Base-by-base conservation (phyloP, 768 basidiomycete species). In the Gloeopeniophorella convolvens region DNA sequence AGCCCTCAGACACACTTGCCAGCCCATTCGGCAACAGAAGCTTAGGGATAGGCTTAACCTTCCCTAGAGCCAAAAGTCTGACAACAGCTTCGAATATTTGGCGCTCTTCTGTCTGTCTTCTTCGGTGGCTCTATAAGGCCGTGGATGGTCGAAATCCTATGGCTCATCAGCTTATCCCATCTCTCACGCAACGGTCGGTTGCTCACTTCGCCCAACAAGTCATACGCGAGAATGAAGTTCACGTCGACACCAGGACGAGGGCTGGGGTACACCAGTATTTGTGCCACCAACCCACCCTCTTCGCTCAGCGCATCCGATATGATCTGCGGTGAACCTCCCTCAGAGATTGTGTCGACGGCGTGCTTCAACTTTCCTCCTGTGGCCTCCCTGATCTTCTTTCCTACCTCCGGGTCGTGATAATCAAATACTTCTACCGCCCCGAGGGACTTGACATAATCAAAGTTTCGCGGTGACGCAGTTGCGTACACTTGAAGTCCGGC, bases 391-490 rank as follows among this genome's bases (percentile, higher is more conserved):
- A 63, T 60, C 44, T 65, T 60, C 23, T 12, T 31, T 24, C 60
- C 50, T 12, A 49, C 54, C 20, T 51, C 59, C n/a, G 59, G 51
- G 20, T 60, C 60, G 35, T 55, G 34, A 47, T 61, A n/a, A n/a
- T n/a, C n/a, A n/a, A n/a, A n/a, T n/a, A n/a, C n/a, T n/a, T n/a
- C n/a, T n/a, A n/a, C n/a, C n/a, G n/a, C n/a, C n/a, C n/a, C n/a
- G n/a, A n/a, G n/a, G n/a, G n/a, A n/a, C 51, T 27, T 67, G 62
- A 47, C 67, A 58, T 5, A 60, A 1, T 51, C 60, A 27, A 62
- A 62, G 49, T 68, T 70, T 35, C 55, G 46, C 24, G 61, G 56
- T 10, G 64, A 65, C 12, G 66, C 60, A n/a, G 67, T 66, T 10
- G 66, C 62, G 24, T 66, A 55, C 23, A 69, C 60, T 4, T 50